Evolutionary conservation across 2,329 filamentous ascomycete genomes (phyloP), one percentile per base, ranked within the genome.

Genomic region (Neonectria magnoliae): DNA sequence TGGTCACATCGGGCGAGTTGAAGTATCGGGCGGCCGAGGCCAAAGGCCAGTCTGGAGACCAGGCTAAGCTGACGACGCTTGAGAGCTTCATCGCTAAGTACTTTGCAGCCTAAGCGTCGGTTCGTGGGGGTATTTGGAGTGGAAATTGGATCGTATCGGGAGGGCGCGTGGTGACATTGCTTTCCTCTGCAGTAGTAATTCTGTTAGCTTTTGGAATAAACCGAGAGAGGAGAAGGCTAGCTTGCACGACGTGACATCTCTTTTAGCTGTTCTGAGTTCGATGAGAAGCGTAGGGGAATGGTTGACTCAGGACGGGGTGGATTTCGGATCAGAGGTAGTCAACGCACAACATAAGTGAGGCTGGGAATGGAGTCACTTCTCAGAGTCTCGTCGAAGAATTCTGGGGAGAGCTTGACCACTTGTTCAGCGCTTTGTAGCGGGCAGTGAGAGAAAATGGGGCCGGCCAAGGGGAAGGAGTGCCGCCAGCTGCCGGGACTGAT

Each of bases 11-110:
- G 33, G 61, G 62, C 13, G 68, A 72, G 55, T 67, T 78, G 62
- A 80, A 77, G 62, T 68, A 67, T n/a, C 72, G 61, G 27, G 75
- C 74, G 1, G 70, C 69, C 1, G 68, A 67, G 22, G 76, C 76
- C 3, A 74, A 72, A 64, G 73, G 74, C 1, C 56, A 66, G 58
- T 38, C 66, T 4, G 70, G 67, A 0, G 69, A 67, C 9, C 62
- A 71, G 18, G 59, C 62, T 4, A 65, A 71, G 47, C 36, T 78
- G 58, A 69, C 64, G 57, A 75, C 73, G 6, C 50, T 73, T 7
- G 72, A 71, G 57, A 36, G 50, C 14, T 78, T 76, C 55, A 62
- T 72, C 55, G 31, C 60, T 56, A 72, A 72, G 47, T 65, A 73
- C 41, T 71, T 76, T 54, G 38, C 65, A 42, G 42, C 58, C 31